Evolutionary conservation across 1,139 yeast genomes (phyloP).

Genomic region (Taphrina flavorubra): DNA sequence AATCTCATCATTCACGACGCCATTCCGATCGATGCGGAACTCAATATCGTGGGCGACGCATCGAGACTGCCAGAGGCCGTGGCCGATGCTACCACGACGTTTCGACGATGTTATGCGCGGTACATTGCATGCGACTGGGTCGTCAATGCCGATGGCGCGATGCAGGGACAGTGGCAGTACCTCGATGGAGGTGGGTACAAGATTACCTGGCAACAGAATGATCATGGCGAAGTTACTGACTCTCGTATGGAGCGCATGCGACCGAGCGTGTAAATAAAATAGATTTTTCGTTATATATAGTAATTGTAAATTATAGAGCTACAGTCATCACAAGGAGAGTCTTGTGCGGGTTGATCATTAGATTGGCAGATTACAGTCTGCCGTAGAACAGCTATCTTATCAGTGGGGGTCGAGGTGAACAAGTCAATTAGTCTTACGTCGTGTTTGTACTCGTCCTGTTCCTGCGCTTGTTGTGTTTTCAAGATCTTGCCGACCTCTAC

Average conservation of each 20-base stretch:
- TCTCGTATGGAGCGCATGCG: constrained; percentile 12
- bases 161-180: constrained; percentile 16
- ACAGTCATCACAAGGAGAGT: background rate
- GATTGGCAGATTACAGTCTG: background rate
- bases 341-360: constrained; percentile 1
- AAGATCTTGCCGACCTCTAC: constrained; percentile 49
- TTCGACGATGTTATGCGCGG: constrained; percentile 7
- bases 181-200: constrained; percentile 20
- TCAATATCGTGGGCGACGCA: constrained; percentile 6
- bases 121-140: constrained; percentile 19
- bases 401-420: no score
- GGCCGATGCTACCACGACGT: constrained; percentile 5
- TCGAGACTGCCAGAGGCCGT: constrained; percentile 1
- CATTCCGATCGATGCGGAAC: constrained; percentile 16
- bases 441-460: constrained; percentile 5
- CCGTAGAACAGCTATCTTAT: constrained; percentile 15
- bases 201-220: constrained; percentile 12
- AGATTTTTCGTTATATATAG: constrained; percentile 7
- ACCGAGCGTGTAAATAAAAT: background rate
- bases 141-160: constrained; percentile 5
- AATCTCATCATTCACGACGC: constrained; percentile 15
- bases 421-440: constrained; percentile 2
- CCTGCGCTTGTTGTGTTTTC: constrained; percentile 45
- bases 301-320: background rate
- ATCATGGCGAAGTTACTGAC: background rate